Evolutionary conservation across 2,329 filamentous ascomycete species (phyloP), one percentile per base, ranked within the genome.

Genomic region (Colletotrichum echinochloae): DNA sequence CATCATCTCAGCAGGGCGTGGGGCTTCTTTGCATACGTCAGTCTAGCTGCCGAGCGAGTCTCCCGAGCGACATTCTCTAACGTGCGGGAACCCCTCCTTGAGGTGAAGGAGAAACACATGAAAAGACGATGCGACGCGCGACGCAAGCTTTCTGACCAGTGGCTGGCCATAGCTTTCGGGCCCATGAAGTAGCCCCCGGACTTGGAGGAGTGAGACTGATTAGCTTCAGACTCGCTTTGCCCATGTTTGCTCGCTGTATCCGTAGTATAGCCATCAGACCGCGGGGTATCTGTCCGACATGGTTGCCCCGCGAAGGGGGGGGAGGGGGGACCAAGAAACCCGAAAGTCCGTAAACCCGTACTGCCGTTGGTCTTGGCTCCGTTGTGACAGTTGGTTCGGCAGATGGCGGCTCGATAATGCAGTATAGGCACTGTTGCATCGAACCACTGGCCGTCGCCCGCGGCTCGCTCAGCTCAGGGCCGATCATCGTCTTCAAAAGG

Each of bases 81-180:
- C 23, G 52, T 39, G 54, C 26, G 48, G 49, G 51, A 57, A n/a
- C n/a, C 14, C 35, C 35, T 59, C 60, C 49, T 46, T 30, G 54
- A 8, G 49, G 16, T 3, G 20, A 37, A 20, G 20, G 41, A 48
- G 23, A 37, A 41, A 37, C 4, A 57, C 23, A 7, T 23, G 37
- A 20, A 54, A 28, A 41, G 28, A 20, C 5, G 39, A 18, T 41
- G 39, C 18, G 20, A 8, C 48, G 30, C 46, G 35, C 41, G 33
- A 65, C 33, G 14, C 12, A 30, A 28, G 37, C 51, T 23, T 44
- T 44, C 30, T 37, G 55, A 51, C 54, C n/a, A 39, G 52, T 54
- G 51, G 64, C 64, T 52, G 41, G 41, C 41, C 41, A 67, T 62
- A 56, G 56, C 57, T 70, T 26, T 51, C 57, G 67, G 64, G 1